Conservation (phyloP, 2,329 filamentous ascomycete genomes). For the Cryphonectria radicalis region DNA sequence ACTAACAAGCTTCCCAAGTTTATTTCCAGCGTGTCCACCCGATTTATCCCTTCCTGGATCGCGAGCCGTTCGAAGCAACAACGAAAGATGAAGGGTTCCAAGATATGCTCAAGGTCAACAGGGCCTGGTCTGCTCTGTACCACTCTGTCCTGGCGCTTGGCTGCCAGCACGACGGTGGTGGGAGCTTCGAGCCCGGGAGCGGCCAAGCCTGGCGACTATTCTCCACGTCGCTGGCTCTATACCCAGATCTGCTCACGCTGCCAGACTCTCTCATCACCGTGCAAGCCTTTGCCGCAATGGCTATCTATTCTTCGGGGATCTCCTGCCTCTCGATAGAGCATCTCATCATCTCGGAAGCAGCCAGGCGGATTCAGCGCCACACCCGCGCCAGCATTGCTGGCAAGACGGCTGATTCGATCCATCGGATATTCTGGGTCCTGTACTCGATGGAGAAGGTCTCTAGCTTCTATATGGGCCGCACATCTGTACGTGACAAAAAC, state of each 20-base stretch:
- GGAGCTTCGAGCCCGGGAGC: slow-evolving; percentile 44
- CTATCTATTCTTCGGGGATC: slow-evolving; percentile 36
- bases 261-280: slow-evolving; percentile 39
- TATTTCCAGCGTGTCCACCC: slow-evolving; percentile 47
- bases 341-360: slow-evolving; percentile 38
- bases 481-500: slow-evolving; percentile 33
- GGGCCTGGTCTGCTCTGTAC: slow-evolving; percentile 45
- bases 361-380: slow-evolving; percentile 39
- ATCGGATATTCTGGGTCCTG: slow-evolving; percentile 38
- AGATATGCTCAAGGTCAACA: slow-evolving; percentile 34
- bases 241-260: slow-evolving; percentile 40
- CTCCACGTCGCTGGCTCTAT: slow-evolving; percentile 40
- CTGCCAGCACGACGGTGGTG: slow-evolving; percentile 41
- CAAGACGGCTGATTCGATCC: slow-evolving; percentile 31
- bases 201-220: slow-evolving; percentile 47
- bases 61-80: slow-evolving; percentile 40
- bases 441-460: slow-evolving; percentile 37
- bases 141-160: slow-evolving; percentile 44
- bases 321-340: slow-evolving; percentile 40
- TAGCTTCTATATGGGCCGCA: slow-evolving; percentile 39
- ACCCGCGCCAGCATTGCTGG: slow-evolving; percentile 32
- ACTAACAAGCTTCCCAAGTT: slow-evolving; percentile 29
- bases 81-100: slow-evolving; percentile 36
- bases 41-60: slow-evolving; percentile 46
- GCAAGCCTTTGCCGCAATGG: slow-evolving; percentile 40